Evolutionary conservation across 345 rosid genomes (phyloP).

Genomic region (Cochlearia excelsa): DNA sequence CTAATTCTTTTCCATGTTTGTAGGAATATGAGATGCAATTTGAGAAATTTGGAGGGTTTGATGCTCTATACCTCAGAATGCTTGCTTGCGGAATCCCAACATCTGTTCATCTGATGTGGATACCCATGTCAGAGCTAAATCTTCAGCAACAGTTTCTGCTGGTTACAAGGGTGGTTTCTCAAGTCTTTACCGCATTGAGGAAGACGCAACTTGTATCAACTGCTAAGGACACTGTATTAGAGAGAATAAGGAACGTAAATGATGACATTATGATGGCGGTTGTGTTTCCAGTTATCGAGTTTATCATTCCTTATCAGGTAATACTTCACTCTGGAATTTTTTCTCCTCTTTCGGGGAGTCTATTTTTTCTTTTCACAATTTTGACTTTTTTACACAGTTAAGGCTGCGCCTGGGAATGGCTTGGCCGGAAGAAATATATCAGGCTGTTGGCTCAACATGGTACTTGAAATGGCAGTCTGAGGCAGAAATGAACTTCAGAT

Average conservation of each 20-base stretch:
- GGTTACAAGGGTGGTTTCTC: constrained; percentile 49
- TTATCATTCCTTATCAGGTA: constrained; percentile 78
- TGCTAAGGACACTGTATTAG: constrained; percentile 46
- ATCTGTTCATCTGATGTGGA: constrained; percentile 83
- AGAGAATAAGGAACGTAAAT: constrained; percentile 52
- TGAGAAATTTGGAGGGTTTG: constrained; percentile 91
- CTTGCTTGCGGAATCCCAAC: constrained; percentile 81
- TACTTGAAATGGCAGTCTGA: constrained; percentile 83
- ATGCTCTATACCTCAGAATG: constrained; percentile 89
- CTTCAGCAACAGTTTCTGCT: constrained; percentile 69
- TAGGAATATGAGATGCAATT: constrained; percentile 85
- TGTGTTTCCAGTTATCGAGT: constrained; percentile 64
- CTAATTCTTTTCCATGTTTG: constrained; percentile 34
- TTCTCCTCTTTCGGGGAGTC: constrained; percentile 5
- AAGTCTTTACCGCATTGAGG: constrained; percentile 54
- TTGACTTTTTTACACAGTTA: constrained; percentile 44
- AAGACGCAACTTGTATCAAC: constrained; percentile 47
- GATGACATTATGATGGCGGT: constrained; percentile 70
- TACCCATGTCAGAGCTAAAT: constrained; percentile 85
- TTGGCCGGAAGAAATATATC: constrained; percentile 83
- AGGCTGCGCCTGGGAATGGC: constrained; percentile 80
- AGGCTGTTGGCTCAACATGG: constrained; percentile 76
- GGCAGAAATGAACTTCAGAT: constrained; percentile 61
- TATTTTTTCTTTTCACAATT: not conserved
- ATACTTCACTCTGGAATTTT: constrained; percentile 17